These are phyloP conservation scores for Sporothrix inflata DNA, from an alignment of 2,329 filamentous ascomycete species.

Conservation along the genomic window DNA sequence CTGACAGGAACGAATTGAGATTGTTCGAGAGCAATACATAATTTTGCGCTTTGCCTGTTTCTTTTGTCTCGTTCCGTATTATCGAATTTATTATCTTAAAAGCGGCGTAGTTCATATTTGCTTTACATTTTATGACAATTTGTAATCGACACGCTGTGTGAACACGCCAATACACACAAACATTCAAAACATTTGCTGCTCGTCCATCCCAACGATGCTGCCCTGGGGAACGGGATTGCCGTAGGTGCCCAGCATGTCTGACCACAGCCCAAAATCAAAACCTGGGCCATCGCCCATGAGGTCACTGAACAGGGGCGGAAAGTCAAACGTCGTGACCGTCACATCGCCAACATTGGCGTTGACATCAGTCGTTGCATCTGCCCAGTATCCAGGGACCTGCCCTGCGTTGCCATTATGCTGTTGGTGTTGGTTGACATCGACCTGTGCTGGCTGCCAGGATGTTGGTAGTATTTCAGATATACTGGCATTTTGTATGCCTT, in stretches of 20 bases:
- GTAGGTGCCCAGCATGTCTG: conserved; percentile 9
- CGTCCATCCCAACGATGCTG: not conserved
- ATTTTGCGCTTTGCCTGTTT: too few species aligned
- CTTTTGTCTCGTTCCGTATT: too few species aligned
- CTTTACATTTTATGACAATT: too few species aligned
- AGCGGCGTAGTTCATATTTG: too few species aligned
- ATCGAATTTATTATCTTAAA: too few species aligned
- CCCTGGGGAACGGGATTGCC: not conserved
- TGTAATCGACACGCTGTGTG: too few species aligned
- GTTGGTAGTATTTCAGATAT: not conserved
- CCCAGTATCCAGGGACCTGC: not conserved
- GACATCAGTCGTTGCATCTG: not conserved
- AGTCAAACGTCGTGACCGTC: conserved; percentile 2
- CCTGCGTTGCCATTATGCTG: not conserved
- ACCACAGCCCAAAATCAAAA: conserved; percentile 17
- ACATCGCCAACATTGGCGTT: not conserved
- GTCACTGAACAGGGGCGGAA: conserved; percentile 7
- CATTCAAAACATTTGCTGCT: conserved; percentile 19
- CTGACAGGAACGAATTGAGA: too few species aligned
- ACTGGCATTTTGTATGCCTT: not conserved
- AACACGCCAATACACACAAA: not conserved
- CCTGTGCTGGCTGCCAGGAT: not conserved
- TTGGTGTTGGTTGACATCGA: not conserved
- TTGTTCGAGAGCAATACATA: too few species aligned
- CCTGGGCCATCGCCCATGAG: conserved; percentile 12